phyloP scores from a whole-genome alignment of 192 early-diverging fungal genomes.

The Powellomyces hirtus region DNA sequence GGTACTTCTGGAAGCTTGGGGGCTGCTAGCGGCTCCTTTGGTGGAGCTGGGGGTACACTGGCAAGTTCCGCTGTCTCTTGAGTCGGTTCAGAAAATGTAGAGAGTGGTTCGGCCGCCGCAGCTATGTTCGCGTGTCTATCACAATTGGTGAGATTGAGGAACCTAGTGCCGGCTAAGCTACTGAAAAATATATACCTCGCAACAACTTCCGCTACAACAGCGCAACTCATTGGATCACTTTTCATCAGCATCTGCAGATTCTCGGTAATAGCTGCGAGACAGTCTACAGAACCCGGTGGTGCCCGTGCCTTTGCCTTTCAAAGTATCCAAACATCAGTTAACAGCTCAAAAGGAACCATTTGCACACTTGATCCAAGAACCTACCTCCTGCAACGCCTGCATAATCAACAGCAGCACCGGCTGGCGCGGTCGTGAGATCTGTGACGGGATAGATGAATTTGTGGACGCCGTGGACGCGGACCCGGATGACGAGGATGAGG shows the following conservation, averaged over 20 bases:
- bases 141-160: too few species aligned
- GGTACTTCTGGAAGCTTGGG: too few species aligned
- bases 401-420: conserved; percentile 10
- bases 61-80: too few species aligned
- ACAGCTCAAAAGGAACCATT: neutral
- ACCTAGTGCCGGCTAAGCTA: too few species aligned
- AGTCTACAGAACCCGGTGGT: neutral
- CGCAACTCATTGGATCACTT: conserved; percentile 11
- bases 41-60: too few species aligned
- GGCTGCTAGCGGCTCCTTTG: too few species aligned
- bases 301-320: conserved; percentile 5
- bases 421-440: neutral
- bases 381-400: neutral
- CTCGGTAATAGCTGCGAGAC: conserved; percentile 5
- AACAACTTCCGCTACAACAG: neutral
- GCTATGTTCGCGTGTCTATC: too few species aligned
- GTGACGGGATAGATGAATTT: neutral
- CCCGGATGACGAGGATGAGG: neutral
- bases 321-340: neutral
- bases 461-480: neutral
- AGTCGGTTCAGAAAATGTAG: too few species aligned
- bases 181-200: too few species aligned
- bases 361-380: neutral
- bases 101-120: too few species aligned
- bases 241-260: conserved; percentile 11